Evolutionary conservation across 108 stramenopile genomes (phyloP).

Genomic region (Cyclotella kingstonii): DNA sequence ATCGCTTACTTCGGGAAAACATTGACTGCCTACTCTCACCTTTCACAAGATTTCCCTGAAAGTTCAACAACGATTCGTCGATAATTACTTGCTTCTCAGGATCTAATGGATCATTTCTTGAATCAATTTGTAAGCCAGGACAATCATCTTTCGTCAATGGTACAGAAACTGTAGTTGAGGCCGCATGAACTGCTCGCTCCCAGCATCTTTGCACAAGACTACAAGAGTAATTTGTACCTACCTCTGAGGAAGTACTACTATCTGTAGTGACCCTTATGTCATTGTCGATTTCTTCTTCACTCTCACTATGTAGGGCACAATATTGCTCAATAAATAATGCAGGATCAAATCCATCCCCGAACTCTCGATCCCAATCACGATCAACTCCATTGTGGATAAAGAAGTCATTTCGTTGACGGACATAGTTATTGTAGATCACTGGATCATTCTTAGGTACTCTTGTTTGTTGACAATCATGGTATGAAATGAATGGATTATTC

Average conservation of each 20-base stretch:
- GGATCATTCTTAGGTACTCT: slow-evolving; percentile 7
- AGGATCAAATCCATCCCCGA: slow-evolving; percentile 29
- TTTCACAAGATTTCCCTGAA: too few species aligned
- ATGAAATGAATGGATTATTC: too few species aligned
- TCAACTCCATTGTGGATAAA: slow-evolving; percentile 3
- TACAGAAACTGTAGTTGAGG: slow-evolving; percentile 16
- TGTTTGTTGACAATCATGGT: background rate
- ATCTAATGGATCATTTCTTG: too few species aligned
- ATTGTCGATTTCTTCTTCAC: background rate
- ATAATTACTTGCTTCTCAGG: too few species aligned
- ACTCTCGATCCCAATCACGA: slow-evolving; percentile 26
- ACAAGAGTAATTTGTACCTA: slow-evolving; percentile 9
- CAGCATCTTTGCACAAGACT: slow-evolving; percentile 26
- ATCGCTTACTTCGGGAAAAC: background rate
- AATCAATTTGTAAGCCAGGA: too few species aligned
- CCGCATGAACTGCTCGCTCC: slow-evolving; percentile 35
- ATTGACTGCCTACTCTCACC: too few species aligned
- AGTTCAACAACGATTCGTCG: too few species aligned
- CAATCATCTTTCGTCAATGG: background rate
- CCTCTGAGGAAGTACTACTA: background rate
- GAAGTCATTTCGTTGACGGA: background rate
- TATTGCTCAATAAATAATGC: slow-evolving; percentile 13
- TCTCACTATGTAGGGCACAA: background rate
- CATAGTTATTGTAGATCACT: slow-evolving; percentile 8
- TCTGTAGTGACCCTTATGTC: background rate